Base-by-base conservation (phyloP, 148 eudicot species). In the Nepenthes gracilis region DNA sequence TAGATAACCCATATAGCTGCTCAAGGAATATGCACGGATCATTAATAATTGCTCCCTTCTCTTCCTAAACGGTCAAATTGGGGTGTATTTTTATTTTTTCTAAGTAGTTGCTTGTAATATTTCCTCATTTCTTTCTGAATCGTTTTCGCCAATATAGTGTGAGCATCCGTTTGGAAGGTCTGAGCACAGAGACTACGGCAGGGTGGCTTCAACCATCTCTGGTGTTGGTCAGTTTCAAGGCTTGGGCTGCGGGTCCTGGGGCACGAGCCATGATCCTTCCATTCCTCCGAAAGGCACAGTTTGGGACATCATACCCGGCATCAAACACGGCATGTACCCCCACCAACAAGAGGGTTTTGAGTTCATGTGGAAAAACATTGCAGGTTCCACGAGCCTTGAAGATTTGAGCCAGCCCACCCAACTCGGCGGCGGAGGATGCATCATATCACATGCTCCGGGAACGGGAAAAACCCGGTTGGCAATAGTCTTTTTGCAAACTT, bases 401-500 rank as follows among this genome's bases (percentile, higher is more conserved):
- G 74, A 83, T 32, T 75, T 86, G 63, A 54, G 64, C 45, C 9
- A 45, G 74, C 70, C 58, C 59, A 75, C 12, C 4, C 45, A 40
- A 40, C 45, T 40, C 23, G 23, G 23, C 23, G 0, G 23, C 23
- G 78, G 89, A n/a, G 96, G 98, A 32, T 88, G 96, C 78, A 84
- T 93, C 33, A 86, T 88, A 14, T 88, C 96, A 6, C 96, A 93
- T 62, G 91, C 95, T 51, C 98, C 96, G 0, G 98, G 96, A 6
- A 86, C 96, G 1, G 98, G 98, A 0, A 93, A 93, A 66, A 88
- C 95, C 1, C 81, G 85, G 2, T 59, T 93, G 23, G 75, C 95
- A 3, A 82, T 88, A 9, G 78, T 81, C 32, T 93, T 93, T 59
- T 62, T 93, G 2, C 83, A 82, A 49, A 68, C 91, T 0, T 88